Evolutionary conservation across 805 yeast genomes (phyloP).

Genomic region (Candida schatavii): DNA sequence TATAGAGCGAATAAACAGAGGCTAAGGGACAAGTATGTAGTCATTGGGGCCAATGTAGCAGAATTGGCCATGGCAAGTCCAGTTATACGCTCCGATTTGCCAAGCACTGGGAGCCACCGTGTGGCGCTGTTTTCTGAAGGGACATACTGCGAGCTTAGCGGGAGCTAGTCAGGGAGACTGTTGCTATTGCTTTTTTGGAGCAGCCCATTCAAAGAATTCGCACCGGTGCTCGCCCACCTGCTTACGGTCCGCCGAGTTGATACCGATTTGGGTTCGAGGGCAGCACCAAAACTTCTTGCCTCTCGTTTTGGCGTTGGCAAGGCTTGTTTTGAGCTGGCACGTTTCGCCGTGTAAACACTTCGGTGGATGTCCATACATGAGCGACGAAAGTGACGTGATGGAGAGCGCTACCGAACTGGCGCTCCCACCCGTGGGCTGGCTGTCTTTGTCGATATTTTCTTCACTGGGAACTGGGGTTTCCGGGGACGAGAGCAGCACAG

Average conservation of each 20-base stretch:
- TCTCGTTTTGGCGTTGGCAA: slow-evolving; percentile 18
- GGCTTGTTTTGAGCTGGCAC: slow-evolving; percentile 28
- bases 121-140: too few species aligned
- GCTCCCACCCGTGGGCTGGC: not conserved
- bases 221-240: slow-evolving; percentile 14
- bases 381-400: slow-evolving; percentile 10
- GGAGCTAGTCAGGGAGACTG: not conserved
- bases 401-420: not conserved
- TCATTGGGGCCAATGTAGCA: too few species aligned
- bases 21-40: too few species aligned
- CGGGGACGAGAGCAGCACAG: not conserved
- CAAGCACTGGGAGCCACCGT: too few species aligned
- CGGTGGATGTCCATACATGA: slow-evolving; percentile 25
- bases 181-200: not conserved
- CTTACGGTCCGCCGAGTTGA: slow-evolving; percentile 2
- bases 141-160: too few species aligned
- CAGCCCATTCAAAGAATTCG: slow-evolving; percentile 7
- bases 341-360: slow-evolving; percentile 23
- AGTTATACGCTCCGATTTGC: too few species aligned
- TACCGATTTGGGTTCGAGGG: slow-evolving; percentile 9
- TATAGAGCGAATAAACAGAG: slow-evolving; percentile 3
- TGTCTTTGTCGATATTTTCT: not conserved
- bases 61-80: too few species aligned
- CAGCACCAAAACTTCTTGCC: slow-evolving; percentile 36
- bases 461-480: not conserved